Base-by-base conservation (phyloP, 2,329 filamentous ascomycete species). In the Paecilomyces formosus region DNA sequence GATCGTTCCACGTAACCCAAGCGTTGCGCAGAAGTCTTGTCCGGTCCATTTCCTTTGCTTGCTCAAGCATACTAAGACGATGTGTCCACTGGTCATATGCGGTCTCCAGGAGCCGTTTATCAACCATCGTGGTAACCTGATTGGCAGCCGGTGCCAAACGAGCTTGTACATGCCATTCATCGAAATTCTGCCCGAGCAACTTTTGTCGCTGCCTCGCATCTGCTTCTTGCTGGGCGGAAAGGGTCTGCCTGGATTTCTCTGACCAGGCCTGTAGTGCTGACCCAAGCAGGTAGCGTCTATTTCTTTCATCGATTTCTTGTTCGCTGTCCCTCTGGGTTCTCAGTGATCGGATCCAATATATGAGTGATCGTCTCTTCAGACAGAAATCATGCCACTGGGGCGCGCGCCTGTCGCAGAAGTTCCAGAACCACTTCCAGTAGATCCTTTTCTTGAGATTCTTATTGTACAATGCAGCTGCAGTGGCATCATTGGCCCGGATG, bases 1-100 rank as follows among this genome's bases (percentile, higher is more conserved):
- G 74, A 64, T 87, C 82, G 62, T 87, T 87, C 86, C 85, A 88
- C 11, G 75, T 73, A 1, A 79, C 85, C 76, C 82, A 85, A 3
- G 82, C 76, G 66, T 84, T 84, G 55, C 79, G 79, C 55, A 85
- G 65, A 28, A 86, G 68, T 53, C 83, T 80, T 62, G 76, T 68
- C 11, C 74, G 78, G 65, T 86, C 78, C 31, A 82, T 72, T 55
- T 76, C 70, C 22, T 73, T 71, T 18, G 85, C 84, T 63, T 79
- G 73, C 53, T 72, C 73, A 33, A 78, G 73, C 63, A 79, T 73
- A 45, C 72, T 68, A 54, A 74, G 62, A 54, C 76, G 78, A 24
- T 74, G 70, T 13, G 76, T 73, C 84, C 85, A 87, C 18, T 74
- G 70, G 8, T 68, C 67, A 33, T 86, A 77, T 12, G 75, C 71